A percentile compares a stretch with the other conserved stretches of the same genome.
Evolutionary conservation across 176 grass and related monocot species (phyloP).

Genomic region (Rhynchospora tenuis): DNA sequence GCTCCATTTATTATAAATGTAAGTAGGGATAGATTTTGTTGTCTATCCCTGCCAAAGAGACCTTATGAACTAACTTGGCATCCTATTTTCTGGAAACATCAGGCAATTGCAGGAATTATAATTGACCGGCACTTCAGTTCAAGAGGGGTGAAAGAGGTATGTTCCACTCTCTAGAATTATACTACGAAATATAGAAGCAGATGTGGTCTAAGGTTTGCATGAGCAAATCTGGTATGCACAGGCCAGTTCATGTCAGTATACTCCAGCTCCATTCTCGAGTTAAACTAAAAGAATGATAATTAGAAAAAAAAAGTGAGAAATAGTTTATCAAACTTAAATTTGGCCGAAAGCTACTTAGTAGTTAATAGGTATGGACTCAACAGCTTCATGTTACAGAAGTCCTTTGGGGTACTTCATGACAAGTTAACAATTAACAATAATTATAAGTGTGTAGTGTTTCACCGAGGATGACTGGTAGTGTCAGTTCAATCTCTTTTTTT

Average conservation of each 20-base stretch:
- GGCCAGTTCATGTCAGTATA: neutral
- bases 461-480: neutral
- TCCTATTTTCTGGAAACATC: constrained; percentile 26
- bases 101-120: constrained; percentile 91
- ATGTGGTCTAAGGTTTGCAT: neutral
- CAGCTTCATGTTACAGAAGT: neutral
- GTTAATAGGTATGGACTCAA: neutral
- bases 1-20: neutral
- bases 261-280: neutral
- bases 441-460: neutral
- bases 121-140: constrained; percentile 62
- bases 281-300: neutral
- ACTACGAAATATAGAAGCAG: neutral
- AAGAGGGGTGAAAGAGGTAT: constrained; percentile 71
- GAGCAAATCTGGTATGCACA: neutral
- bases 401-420: no score
- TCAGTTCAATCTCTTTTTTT: neutral
- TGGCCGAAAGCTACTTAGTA: neutral
- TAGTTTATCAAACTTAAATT: neutral
- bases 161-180: constrained; percentile 9
- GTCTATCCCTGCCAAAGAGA: neutral
- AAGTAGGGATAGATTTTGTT: neutral
- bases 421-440: neutral
- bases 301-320: neutral
- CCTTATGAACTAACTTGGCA: constrained; percentile 15